A percentile compares a stretch with the other conserved stretches of the same genome.
Conservation (phyloP, 768 basidiomycete species). For the Boletus pseudo-olivaceus region DNA sequence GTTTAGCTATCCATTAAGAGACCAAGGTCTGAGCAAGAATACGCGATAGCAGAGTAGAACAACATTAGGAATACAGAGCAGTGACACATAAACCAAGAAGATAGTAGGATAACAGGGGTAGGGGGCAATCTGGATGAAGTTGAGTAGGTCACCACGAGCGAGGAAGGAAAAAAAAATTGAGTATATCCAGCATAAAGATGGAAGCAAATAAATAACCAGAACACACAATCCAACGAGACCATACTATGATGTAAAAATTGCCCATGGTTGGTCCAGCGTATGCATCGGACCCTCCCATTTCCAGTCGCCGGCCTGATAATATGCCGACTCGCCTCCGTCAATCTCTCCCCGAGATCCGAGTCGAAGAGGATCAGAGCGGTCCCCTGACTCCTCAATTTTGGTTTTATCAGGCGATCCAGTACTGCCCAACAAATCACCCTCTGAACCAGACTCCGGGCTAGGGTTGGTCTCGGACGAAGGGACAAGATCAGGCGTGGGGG, state of each 20-base stretch:
- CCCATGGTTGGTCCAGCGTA: slow-evolving; percentile 67
- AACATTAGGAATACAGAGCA: slow-evolving; percentile 58
- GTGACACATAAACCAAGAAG: slow-evolving; percentile 41
- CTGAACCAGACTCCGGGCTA: slow-evolving; percentile 72
- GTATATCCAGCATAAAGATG: slow-evolving; percentile 43
- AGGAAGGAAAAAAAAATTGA: slow-evolving; percentile 18
- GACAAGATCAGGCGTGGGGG: slow-evolving; percentile 72
- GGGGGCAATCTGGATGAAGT: slow-evolving; percentile 27
- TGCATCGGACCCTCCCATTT: slow-evolving; percentile 74
- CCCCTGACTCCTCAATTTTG: slow-evolving; percentile 49
- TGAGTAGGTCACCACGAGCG: slow-evolving; percentile 30
- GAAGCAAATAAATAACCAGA: slow-evolving; percentile 39
- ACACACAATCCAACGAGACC: slow-evolving; percentile 26
- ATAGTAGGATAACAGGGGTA: slow-evolving; percentile 36
- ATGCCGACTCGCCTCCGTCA: slow-evolving; percentile 71
- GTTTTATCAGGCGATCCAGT: slow-evolving; percentile 44
- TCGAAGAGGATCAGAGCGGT: slow-evolving; percentile 48
- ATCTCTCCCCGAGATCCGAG: slow-evolving; percentile 66
- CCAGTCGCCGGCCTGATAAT: slow-evolving; percentile 55
- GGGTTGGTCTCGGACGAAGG: slow-evolving; percentile 70
- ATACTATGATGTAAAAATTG: slow-evolving; percentile 47
- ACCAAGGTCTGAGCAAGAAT: slow-evolving; percentile 36
- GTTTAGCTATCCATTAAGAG: slow-evolving; percentile 30
- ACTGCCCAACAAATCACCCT: slow-evolving; percentile 50
- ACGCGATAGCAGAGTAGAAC: slow-evolving; percentile 57